Conservation (phyloP, 2,329 filamentous ascomycete genomes). For the Xylaria sp. region DNA sequence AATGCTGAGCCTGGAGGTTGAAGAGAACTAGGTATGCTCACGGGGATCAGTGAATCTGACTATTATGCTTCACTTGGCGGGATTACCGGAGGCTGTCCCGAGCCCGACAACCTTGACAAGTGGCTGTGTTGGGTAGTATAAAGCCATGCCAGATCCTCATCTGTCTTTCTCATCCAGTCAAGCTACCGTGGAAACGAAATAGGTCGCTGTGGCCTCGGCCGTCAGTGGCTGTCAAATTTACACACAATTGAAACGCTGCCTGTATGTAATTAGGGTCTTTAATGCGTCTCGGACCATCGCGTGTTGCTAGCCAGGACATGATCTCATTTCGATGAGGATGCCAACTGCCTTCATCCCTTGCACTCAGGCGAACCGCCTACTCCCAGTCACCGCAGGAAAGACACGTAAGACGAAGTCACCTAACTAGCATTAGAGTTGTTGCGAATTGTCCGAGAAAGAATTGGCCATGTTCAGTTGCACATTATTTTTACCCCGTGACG, state of each 20-base stretch:
- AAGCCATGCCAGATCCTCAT: slow-evolving; percentile 5
- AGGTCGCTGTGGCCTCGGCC: slow-evolving; percentile 16
- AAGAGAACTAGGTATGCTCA: neutral
- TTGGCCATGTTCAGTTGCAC: slow-evolving; percentile 23
- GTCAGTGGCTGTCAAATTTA: slow-evolving; percentile 4
- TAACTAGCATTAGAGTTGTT: slow-evolving; percentile 3
- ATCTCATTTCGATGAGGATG: neutral
- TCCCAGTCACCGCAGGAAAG: neutral
- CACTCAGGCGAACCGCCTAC: neutral
- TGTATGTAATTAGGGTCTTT: neutral
- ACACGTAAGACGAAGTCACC: neutral
- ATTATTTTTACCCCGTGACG: slow-evolving; percentile 47
- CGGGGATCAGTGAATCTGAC: neutral
- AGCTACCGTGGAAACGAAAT: slow-evolving; percentile 29
- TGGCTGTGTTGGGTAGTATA: slow-evolving; percentile 6
- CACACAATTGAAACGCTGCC: slow-evolving; percentile 18
- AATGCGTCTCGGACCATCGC: neutral
- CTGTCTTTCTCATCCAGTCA: slow-evolving; percentile 25
- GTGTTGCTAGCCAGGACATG: neutral
- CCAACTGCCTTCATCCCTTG: neutral
- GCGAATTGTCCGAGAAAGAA: slow-evolving; percentile 1
- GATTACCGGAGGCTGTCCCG: slow-evolving; percentile 32
- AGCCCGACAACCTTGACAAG: slow-evolving; percentile 10
- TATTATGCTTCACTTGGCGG: slow-evolving; percentile 11
- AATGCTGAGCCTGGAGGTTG: slow-evolving; percentile 7